These are phyloP conservation scores for Trametes versicolor DNA, from an alignment of 1,284 basidiomycete species.

Conservation along the genomic window DNA sequence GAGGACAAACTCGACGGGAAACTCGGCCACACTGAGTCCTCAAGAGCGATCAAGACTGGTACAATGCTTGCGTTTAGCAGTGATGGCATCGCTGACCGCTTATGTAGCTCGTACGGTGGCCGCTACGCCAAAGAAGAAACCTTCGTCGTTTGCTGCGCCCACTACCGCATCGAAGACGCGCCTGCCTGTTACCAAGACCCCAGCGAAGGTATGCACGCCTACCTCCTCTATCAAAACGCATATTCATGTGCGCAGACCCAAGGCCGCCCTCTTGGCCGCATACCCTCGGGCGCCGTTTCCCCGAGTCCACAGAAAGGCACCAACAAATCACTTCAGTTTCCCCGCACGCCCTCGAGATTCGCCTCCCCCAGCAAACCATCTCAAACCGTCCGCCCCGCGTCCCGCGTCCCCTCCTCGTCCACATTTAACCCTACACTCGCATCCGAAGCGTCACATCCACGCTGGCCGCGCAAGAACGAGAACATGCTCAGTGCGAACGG, in stretches of 20 bases:
- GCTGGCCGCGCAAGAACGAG: constrained; percentile 71
- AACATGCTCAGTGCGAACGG: constrained; percentile 80
- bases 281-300: constrained; percentile 50
- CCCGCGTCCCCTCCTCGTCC: constrained; percentile 70
- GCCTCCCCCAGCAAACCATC: constrained; percentile 53
- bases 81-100: constrained; percentile 4
- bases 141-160: constrained; percentile 56
- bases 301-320: constrained; percentile 65
- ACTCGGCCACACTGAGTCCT: constrained; percentile 50
- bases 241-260: constrained; percentile 19
- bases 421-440: constrained; percentile 76
- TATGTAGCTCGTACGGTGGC: constrained; percentile 60
- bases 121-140: constrained; percentile 64
- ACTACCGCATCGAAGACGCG: constrained; percentile 59
- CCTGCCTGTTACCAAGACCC: constrained; percentile 53
- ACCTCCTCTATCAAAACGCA: not conserved
- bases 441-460: constrained; percentile 70
- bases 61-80: constrained; percentile 30
- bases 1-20: constrained; percentile 51
- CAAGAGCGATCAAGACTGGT: constrained; percentile 71
- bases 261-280: constrained; percentile 41
- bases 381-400: constrained; percentile 29
- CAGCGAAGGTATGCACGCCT: constrained; percentile 55
- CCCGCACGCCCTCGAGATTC: constrained; percentile 51
- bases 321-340: constrained; percentile 40